Evolutionary conservation across 305 asterid genomes (phyloP).

Genomic region (Rubia tinctorum): DNA sequence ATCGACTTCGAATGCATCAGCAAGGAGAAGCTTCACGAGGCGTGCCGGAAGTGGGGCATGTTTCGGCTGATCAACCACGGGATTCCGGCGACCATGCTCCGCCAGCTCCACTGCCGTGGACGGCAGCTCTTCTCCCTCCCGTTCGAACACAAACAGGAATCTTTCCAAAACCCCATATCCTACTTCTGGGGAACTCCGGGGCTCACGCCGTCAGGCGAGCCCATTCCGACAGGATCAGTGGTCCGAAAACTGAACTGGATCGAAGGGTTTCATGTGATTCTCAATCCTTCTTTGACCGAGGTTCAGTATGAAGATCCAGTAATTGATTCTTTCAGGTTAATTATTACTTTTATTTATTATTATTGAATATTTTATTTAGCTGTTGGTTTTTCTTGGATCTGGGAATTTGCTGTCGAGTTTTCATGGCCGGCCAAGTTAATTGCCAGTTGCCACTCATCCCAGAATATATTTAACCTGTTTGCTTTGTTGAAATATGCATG

Average conservation of each 20-base stretch:
- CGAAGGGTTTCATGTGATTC: conserved; percentile 64
- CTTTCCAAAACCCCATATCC: conserved; percentile 34
- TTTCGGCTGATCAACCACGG: conserved; percentile 81
- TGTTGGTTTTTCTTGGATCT: neutral
- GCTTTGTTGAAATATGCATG: neutral
- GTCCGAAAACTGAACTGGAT: conserved; percentile 47
- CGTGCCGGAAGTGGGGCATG: conserved; percentile 77
- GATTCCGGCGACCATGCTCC: conserved; percentile 39
- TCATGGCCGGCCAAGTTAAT: neutral
- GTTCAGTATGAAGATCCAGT: conserved; percentile 34
- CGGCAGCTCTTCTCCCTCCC: conserved; percentile 34
- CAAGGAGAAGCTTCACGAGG: conserved; percentile 28
- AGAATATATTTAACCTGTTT: neutral
- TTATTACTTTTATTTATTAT: neutral
- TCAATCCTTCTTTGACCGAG: conserved; percentile 25
- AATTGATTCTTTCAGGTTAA: conserved; percentile 63
- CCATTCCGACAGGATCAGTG: conserved; percentile 23
- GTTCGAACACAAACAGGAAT: conserved; percentile 47
- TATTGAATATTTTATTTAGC: neutral
- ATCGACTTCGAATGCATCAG: conserved; percentile 42
- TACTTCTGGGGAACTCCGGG: conserved; percentile 93
- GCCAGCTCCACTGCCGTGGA: conserved; percentile 43
- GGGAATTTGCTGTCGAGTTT: neutral
- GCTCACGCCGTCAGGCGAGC: conserved; percentile 29
- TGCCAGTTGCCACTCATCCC: neutral